Base-by-base conservation (phyloP, 2,329 filamentous ascomycete species). In the Sporothrix euskadiensis region DNA sequence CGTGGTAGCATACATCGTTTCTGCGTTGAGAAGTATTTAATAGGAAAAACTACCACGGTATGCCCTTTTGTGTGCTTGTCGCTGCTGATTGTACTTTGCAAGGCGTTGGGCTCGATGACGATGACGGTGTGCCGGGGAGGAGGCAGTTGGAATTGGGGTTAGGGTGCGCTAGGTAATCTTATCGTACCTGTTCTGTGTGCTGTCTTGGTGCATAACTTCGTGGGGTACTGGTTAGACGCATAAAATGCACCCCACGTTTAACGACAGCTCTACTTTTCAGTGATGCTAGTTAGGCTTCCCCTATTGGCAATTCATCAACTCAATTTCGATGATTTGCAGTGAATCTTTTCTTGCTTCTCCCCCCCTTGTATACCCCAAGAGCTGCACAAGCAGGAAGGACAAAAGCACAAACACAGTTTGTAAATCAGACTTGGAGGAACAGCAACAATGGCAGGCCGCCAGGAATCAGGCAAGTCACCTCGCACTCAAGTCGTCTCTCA, bases 1-100 rank as follows among this genome's bases (percentile, higher is more conserved):
- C 14, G 85, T 85, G 59, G 87, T 84, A 5, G 85, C 81, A 74
- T 87, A 85, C 74, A 85, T 82, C 7, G 59, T 61, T 12, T 49
- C 19, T 10, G 10, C 26, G 39, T 39, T 54, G 52, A 39, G 1
- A 16, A 56, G 26, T 1, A 26, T 26, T 1, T 26, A 14, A 41
- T 44, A 2, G n/a, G 57, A 9, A 39, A 30, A 6, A 14, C 5
- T 44, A n/a, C n/a, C 26, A 10, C n/a, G 19, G 7, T 47, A 65
- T 47, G 35, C n/a, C 32, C 6, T n/a, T 26, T 57, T 1, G 35
- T 26, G 68, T 16, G 6, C 2, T 10, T 26, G 68, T 30, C 2
- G 30, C 12, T 19, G 39, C 19, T 32, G 6, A 41, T 59, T 30
- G 35, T n/a, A 26, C 26, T 26, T 26, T 26, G 26, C 26, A 35